Conservation (phyloP, 768 basidiomycete species). For the Leccinellum luteum region DNA sequence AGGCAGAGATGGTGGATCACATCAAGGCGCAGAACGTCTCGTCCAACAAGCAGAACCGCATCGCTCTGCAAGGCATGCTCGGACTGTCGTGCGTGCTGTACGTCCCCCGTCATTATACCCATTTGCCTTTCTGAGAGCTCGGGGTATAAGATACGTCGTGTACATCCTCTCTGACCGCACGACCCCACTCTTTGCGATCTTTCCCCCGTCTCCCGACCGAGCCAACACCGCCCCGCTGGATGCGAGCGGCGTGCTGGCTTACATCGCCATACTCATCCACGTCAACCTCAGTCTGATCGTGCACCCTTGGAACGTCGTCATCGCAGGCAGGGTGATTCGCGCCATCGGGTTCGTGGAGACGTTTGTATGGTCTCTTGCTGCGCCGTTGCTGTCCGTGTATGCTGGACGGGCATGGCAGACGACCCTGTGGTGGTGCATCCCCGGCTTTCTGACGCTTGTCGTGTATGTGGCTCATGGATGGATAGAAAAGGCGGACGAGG, state of each 20-base stretch:
- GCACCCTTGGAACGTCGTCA: slow-evolving; percentile 34
- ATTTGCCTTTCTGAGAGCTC: slow-evolving; percentile 7
- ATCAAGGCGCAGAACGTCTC: slow-evolving; percentile 44
- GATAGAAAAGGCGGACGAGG: slow-evolving; percentile 43
- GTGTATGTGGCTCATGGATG: slow-evolving; percentile 46
- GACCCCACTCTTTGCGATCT: slow-evolving; percentile 48
- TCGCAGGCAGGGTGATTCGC: slow-evolving; percentile 26
- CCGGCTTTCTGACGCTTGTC: slow-evolving; percentile 41
- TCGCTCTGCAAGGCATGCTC: slow-evolving; percentile 41
- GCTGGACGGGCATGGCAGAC: slow-evolving; percentile 51
- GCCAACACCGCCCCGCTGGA: slow-evolving; percentile 36
- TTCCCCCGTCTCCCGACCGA: slow-evolving; percentile 30
- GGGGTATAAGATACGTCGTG: slow-evolving; percentile 46
- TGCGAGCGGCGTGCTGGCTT: slow-evolving; percentile 42
- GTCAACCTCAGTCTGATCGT: slow-evolving; percentile 45
- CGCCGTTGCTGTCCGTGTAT: slow-evolving; percentile 49
- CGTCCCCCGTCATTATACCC: slow-evolving; percentile 12
- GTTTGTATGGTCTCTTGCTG: slow-evolving; percentile 43
- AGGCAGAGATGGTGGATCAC: slow-evolving; percentile 53
- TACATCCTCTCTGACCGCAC: slow-evolving; percentile 42
- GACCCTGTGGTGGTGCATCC: slow-evolving; percentile 51
- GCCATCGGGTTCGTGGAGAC: slow-evolving; percentile 31
- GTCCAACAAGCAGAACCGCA: slow-evolving; percentile 41
- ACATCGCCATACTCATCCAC: slow-evolving; percentile 51
- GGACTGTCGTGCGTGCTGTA: slow-evolving; percentile 48